These are phyloP conservation scores for Lachnellula cervina DNA, from an alignment of 2,329 filamentous ascomycete genomes.

Conservation along the genomic window DNA sequence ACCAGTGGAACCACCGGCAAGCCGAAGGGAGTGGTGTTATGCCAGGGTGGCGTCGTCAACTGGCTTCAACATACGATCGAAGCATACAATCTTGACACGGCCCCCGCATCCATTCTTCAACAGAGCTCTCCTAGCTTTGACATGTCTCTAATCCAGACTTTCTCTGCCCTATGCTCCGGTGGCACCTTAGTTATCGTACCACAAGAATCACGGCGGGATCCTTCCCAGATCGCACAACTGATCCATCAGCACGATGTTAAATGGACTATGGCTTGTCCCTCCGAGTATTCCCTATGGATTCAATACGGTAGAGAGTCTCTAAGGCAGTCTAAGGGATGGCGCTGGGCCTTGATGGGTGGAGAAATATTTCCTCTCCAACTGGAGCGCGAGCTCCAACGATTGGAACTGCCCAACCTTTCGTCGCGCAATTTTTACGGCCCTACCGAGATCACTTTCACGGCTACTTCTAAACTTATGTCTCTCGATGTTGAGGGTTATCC, in stretches of 20 bases:
- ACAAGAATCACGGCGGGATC: constrained; percentile 1
- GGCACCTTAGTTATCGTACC: constrained; percentile 8
- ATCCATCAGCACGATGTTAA: constrained; percentile 3
- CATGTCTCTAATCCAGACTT: constrained; percentile 9
- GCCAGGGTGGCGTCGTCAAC: no score
- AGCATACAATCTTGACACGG: no score
- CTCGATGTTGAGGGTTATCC: no score
- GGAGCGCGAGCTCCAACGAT: constrained; percentile 4
- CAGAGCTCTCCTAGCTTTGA: constrained; percentile 12
- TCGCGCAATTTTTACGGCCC: constrained; percentile 12
- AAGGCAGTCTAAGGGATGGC: constrained; percentile 11
- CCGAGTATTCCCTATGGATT: constrained; percentile 9
- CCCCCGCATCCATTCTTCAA: constrained; percentile 7
- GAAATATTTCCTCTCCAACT: background rate
- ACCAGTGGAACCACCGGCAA: constrained; percentile 84
- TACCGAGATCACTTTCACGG: constrained; percentile 5
- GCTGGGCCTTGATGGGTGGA: background rate
- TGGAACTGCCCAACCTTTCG: constrained; percentile 9
- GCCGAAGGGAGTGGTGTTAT: constrained; percentile 89
- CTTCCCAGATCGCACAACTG: constrained; percentile 3
- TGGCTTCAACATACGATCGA: background rate
- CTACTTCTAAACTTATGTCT: no score
- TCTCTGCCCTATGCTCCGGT: constrained; percentile 7
- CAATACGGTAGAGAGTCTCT: constrained; percentile 11
- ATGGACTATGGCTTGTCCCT: constrained; percentile 8